These are phyloP conservation scores for Yamadazyma triangularis DNA, from an alignment of 1,139 yeast species.

Conservation along the genomic window DNA sequence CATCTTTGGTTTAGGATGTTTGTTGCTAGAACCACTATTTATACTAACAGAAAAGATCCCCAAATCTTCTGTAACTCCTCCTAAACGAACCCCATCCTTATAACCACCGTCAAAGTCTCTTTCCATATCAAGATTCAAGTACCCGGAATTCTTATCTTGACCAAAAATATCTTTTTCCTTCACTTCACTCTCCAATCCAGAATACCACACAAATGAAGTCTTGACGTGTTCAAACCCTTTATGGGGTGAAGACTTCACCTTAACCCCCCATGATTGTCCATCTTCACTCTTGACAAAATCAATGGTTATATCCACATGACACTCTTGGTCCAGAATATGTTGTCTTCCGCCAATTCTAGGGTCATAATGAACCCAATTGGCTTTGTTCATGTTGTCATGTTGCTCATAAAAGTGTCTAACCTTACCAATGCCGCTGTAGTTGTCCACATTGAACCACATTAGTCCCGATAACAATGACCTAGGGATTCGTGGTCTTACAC, in stretches of 20 bases:
- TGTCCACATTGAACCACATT: slow-evolving; percentile 81
- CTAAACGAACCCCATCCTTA: slow-evolving; percentile 32
- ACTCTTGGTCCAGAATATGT: slow-evolving; percentile 61
- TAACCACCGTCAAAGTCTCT: slow-evolving; percentile 24
- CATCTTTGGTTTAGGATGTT: slow-evolving; percentile 27
- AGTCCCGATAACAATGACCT: slow-evolving; percentile 74
- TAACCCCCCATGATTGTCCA: slow-evolving; percentile 75
- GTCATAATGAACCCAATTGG: slow-evolving; percentile 86
- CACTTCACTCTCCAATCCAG: slow-evolving; percentile 61
- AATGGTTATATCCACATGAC: slow-evolving; percentile 58
- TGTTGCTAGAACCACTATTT: slow-evolving; percentile 45
- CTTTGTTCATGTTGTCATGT: slow-evolving; percentile 63
- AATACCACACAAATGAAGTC: slow-evolving; percentile 71
- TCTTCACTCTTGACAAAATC: slow-evolving; percentile 73
- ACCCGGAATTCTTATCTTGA: slow-evolving; percentile 23
- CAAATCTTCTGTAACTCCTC: slow-evolving; percentile 54
- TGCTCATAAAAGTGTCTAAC: slow-evolving; percentile 83
- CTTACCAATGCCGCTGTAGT: slow-evolving; percentile 49
- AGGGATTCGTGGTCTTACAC: slow-evolving; percentile 79
- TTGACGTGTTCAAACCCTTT: slow-evolving; percentile 43
- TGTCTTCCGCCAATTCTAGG: slow-evolving; percentile 87
- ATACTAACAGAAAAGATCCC: slow-evolving; percentile 52
- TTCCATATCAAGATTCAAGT: slow-evolving; percentile 26
- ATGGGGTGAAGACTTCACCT: slow-evolving; percentile 60
- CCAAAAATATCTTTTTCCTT: slow-evolving; percentile 12